Evolutionary conservation across 2,329 filamentous ascomycete genomes (phyloP), one percentile per base, ranked within the genome.

Genomic region (Colletotrichum euphorbiae): DNA sequence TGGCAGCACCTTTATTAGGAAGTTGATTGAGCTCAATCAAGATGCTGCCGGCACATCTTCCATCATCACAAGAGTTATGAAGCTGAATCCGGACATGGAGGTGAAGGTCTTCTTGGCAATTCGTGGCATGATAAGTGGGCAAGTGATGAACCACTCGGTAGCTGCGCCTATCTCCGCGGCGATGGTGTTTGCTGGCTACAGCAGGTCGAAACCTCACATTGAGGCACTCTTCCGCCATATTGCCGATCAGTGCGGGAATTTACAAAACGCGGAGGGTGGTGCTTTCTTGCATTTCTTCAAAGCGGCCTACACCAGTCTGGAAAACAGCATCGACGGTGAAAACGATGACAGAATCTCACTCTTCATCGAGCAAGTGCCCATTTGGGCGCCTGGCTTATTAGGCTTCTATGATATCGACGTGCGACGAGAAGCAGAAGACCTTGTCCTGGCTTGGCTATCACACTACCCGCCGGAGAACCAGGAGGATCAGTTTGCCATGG

Each of bases 11-110:
- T 88, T 91, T 59, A 75, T 91, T 24, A 88, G 89, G 74, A 93
- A 91, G 75, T 81, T 94, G 28, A 81, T 94, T 31, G 80, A 82
- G 19, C 82, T 91, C 55, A 85, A 90, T 70, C 86, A 90, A 73
- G 89, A 88, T 61, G 76, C 78, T 0, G 70, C 74, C 2, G 80
- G 81, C 2, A 88, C 86, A 2, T 81, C 85, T 56, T 80, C 78
- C 12, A 90, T 94, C 59, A 75, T 94, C 55, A 78, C 77, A 42
- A 80, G 83, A 3, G 81, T 93, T 40, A 78, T 92, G 46, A 77
- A 80, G n/a, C 79, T 85, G 19, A 84, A 85, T 62, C 76, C 80
- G 0, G 72, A 79, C 6, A 83, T 89, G 76, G 87, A 89, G 48
- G 55, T 78, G 0, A 79, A 82, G 50, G 80, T 93, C 2, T 82